Percentiles rank a stretch among this genome's conserved stretches.
These are phyloP conservation scores for Crotalaria pallida DNA, from an alignment of 306 rosid species.

Conservation along the genomic window DNA sequence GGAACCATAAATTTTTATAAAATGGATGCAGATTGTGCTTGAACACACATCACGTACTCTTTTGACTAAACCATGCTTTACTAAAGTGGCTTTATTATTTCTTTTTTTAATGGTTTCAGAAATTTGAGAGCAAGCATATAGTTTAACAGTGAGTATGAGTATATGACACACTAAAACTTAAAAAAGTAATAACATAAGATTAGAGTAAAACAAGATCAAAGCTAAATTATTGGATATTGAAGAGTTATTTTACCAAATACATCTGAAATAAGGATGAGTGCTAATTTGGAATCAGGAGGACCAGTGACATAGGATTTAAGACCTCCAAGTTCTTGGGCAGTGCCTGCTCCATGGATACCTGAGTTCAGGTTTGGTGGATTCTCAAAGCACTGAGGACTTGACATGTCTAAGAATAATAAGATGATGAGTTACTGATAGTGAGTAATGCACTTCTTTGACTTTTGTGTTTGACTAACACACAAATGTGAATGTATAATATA, in stretches of 20 bases:
- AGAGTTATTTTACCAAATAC: constrained; percentile 31
- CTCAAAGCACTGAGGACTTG: constrained; percentile 36
- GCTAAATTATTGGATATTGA: background rate
- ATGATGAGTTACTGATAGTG: background rate
- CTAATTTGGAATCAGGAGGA: constrained; percentile 33
- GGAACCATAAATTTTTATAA: background rate
- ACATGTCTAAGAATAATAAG: constrained; percentile 22
- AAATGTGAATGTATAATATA: background rate
- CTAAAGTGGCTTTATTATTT: background rate
- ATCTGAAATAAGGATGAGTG: constrained; percentile 46
- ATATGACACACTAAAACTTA: background rate
- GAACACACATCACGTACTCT: background rate
- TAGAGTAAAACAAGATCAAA: background rate
- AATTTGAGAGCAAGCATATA: background rate
- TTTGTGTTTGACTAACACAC: background rate
- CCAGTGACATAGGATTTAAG: constrained; percentile 41
- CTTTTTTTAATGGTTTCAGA: background rate
- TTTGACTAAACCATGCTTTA: background rate
- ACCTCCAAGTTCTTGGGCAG: constrained; percentile 34
- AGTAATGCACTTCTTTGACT: background rate
- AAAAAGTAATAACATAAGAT: background rate
- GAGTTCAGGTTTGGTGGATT: constrained; percentile 38
- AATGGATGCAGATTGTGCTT: background rate
- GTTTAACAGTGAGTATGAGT: background rate
- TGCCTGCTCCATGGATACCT: constrained; percentile 27